Conservation (phyloP, 495 filamentous ascomycete species). For the Xylaria nigripes region DNA sequence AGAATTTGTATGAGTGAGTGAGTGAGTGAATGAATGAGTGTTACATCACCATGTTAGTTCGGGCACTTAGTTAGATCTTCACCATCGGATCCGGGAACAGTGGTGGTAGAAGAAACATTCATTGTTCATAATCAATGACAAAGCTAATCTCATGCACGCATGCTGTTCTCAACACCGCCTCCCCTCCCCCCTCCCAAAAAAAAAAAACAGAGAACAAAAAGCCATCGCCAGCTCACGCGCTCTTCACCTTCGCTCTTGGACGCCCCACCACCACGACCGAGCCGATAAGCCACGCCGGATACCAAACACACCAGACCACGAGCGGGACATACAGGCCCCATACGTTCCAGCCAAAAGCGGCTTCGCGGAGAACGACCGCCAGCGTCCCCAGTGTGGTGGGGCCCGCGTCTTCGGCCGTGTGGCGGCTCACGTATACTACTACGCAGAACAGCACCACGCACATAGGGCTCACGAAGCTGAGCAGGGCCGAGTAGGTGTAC, state of each 20-base stretch:
- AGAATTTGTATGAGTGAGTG: too few relatives aligned
- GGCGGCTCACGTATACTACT: constrained; percentile 20
- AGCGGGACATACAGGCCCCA: constrained; percentile 86
- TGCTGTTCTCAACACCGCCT: too few relatives aligned
- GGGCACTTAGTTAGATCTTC: too few relatives aligned
- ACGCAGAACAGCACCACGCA: constrained; percentile 50
- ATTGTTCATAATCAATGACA: too few relatives aligned
- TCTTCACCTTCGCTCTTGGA: constrained; percentile 26
- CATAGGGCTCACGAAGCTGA: constrained; percentile 59
- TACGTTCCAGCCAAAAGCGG: constrained; percentile 84
- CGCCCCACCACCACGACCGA: constrained; percentile 33
- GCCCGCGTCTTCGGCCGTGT: not conserved
- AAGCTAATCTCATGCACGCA: too few relatives aligned
- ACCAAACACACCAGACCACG: constrained; percentile 96
- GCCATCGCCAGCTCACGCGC: constrained; percentile 13
- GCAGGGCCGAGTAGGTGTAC: constrained; percentile 22
- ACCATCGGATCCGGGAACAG: too few relatives aligned
- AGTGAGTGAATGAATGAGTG: too few relatives aligned
- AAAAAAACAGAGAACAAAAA: not conserved
- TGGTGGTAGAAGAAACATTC: not conserved
- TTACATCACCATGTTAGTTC: too few relatives aligned
- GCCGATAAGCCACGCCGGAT: constrained; percentile 84
- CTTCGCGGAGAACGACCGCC: constrained; percentile 56
- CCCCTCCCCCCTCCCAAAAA: not conserved
- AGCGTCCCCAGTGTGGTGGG: not conserved